Conservation (phyloP, 345 rosid genomes). For the Pugionium cornutum region DNA sequence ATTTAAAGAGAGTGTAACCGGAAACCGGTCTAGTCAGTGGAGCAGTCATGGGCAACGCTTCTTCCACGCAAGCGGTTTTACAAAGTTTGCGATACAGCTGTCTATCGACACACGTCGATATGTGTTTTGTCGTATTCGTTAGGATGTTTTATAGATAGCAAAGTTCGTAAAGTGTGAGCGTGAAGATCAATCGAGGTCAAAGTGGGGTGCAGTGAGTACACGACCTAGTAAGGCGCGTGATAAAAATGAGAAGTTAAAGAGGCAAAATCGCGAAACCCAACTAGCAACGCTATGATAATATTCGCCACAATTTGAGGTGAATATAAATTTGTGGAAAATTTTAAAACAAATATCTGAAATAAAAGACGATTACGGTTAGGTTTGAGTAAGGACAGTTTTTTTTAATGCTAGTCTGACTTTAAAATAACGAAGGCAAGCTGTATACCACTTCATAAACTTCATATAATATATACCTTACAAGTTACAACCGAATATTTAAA, state of each 20-base stretch:
- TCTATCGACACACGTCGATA: conserved; percentile 16
- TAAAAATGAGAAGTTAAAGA: conserved; percentile 25
- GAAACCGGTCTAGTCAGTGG: conserved; percentile 43
- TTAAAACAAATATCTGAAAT: conserved; percentile 33
- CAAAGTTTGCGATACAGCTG: conserved; percentile 82
- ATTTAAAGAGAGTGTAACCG: conserved; percentile 6
- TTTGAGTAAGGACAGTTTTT: conserved; percentile 41
- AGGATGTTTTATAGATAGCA: not conserved
- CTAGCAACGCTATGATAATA: conserved; percentile 35
- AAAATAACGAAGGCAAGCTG: conserved; percentile 39
- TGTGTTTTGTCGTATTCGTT: conserved; percentile 40
- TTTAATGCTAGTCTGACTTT: conserved; percentile 28
- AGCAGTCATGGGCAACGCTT: conserved; percentile 54
- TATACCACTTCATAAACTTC: conserved; percentile 32
- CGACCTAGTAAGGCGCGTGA: not conserved
- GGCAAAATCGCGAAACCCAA: conserved; percentile 41
- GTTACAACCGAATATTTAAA: conserved; percentile 10
- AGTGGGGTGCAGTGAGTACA: not conserved
- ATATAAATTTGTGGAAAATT: conserved; percentile 7
- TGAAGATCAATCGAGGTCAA: conserved; percentile 21
- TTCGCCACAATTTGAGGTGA: conserved; percentile 38
- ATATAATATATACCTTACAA: conserved; percentile 32
- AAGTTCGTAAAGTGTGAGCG: no score
- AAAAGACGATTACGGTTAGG: conserved; percentile 40
- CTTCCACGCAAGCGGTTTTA: conserved; percentile 65